Evolutionary conservation across 202 grass and related monocot species (phyloP).

Genomic region (Alloteropsis angusta): DNA sequence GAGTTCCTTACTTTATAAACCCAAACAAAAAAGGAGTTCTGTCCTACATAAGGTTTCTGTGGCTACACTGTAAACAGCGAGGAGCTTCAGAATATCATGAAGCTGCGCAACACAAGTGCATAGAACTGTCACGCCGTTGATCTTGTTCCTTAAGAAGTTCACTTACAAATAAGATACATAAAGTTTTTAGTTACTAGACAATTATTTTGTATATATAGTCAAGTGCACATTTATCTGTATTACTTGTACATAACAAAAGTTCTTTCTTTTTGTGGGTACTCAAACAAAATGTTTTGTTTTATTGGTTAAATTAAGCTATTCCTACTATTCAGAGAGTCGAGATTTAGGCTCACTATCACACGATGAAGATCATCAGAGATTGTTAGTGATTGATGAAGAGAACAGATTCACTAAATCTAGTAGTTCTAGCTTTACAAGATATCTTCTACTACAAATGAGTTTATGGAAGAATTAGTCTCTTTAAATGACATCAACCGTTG

Average conservation of each 20-base stretch:
- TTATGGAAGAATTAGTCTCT: slow-evolving; percentile 19
- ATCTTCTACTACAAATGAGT: slow-evolving; percentile 29
- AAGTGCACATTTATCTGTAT: background rate
- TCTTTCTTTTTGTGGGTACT: background rate
- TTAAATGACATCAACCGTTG: slow-evolving; percentile 34
- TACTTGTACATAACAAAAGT: background rate
- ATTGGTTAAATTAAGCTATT: background rate
- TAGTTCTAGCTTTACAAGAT: slow-evolving; percentile 25
- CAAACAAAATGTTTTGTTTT: too few species aligned
- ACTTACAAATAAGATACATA: background rate
- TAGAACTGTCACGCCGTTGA: slow-evolving; percentile 5
- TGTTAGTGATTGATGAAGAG: slow-evolving; percentile 29
- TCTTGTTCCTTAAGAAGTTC: slow-evolving; percentile 26
- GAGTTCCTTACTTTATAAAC: slow-evolving; percentile 19
- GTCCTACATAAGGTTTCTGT: slow-evolving; percentile 11
- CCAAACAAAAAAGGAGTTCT: background rate
- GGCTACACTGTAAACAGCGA: slow-evolving; percentile 24
- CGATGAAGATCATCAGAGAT: slow-evolving; percentile 6
- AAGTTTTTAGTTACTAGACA: slow-evolving; percentile 6
- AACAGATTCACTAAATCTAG: slow-evolving; percentile 40
- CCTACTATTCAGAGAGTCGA: background rate
- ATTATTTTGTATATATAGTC: background rate
- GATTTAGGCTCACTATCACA: background rate
- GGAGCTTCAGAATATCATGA: slow-evolving; percentile 25
- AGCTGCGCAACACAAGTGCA: background rate